Evolutionary conservation across 495 filamentous ascomycete species (phyloP).

Genomic region (Penicillium silybi): DNA sequence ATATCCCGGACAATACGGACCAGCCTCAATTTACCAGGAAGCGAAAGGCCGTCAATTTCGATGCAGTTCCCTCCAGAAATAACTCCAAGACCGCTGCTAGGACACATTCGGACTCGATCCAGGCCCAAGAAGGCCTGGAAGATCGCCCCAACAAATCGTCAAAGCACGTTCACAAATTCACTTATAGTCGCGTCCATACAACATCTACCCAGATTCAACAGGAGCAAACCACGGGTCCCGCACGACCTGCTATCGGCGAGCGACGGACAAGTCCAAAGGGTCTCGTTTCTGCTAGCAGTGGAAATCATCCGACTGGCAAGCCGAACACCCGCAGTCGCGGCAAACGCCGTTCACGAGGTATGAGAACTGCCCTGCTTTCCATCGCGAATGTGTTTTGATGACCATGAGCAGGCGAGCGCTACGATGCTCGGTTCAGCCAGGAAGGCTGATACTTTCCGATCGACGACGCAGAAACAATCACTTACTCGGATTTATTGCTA

Average conservation of each 20-base stretch:
- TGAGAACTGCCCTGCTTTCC: background rate
- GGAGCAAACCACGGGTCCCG: background rate
- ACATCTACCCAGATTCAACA: slow-evolving; percentile 5
- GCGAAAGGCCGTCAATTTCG: slow-evolving; percentile 31
- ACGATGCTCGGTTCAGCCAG: slow-evolving; percentile 32
- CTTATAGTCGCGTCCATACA: slow-evolving; percentile 23
- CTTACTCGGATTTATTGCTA: background rate
- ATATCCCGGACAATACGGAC: background rate
- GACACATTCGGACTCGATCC: background rate
- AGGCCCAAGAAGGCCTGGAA: slow-evolving; percentile 1
- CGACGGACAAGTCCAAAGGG: slow-evolving; percentile 18
- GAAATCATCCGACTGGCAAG: background rate
- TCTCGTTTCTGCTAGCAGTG: slow-evolving; percentile 20
- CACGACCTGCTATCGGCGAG: background rate
- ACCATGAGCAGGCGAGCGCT: slow-evolving; percentile 27
- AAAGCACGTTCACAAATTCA: slow-evolving; percentile 22
- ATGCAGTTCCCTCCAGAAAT: background rate
- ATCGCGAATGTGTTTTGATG: background rate
- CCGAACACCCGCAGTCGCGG: slow-evolving; percentile 12
- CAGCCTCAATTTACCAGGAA: background rate
- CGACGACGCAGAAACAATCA: background rate
- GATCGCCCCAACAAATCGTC: slow-evolving; percentile 6
- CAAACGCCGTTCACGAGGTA: slow-evolving; percentile 29
- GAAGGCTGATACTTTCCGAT: slow-evolving; percentile 4
- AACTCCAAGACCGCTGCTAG: background rate